Percentiles rank a stretch among this genome's conserved stretches.
phyloP scores from a whole-genome alignment of 2,329 filamentous ascomycete genomes.

The Tolypocladium paradoxum region DNA sequence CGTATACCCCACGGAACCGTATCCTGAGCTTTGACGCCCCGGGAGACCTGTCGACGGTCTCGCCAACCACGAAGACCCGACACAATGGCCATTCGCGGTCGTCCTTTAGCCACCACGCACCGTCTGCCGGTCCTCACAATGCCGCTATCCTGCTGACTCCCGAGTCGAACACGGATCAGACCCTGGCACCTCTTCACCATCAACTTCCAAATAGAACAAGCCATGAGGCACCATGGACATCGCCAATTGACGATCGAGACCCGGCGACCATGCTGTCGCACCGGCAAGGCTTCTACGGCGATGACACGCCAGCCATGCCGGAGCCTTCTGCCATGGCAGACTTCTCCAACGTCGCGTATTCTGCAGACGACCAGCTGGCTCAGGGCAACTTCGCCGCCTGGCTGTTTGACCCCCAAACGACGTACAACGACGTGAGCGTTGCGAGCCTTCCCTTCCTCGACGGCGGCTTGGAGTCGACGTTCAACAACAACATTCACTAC shows the following conservation, averaged over 20 bases:
- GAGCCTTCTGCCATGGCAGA: slow-evolving; percentile 24
- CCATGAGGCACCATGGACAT: slow-evolving; percentile 11
- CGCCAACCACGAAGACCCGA: neutral
- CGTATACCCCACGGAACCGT: slow-evolving; percentile 39
- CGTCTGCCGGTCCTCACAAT: slow-evolving; percentile 29
- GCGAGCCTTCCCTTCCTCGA: slow-evolving; percentile 35
- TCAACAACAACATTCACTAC: slow-evolving; percentile 40
- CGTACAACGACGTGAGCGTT: slow-evolving; percentile 30
- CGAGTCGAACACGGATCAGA: slow-evolving; percentile 22
- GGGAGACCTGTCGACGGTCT: slow-evolving; percentile 8
- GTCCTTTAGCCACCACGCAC: slow-evolving; percentile 1
- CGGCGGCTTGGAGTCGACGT: slow-evolving; percentile 37
- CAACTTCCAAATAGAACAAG: slow-evolving; percentile 5
- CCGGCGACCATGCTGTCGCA: slow-evolving; percentile 24
- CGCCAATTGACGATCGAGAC: slow-evolving; percentile 23
- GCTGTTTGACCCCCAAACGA: slow-evolving; percentile 37
- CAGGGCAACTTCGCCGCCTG: slow-evolving; percentile 38
- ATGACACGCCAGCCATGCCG: slow-evolving; percentile 15
- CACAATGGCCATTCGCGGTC: neutral
- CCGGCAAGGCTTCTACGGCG: slow-evolving; percentile 26
- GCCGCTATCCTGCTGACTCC: slow-evolving; percentile 34
- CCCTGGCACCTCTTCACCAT: slow-evolving; percentile 14
- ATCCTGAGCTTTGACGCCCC: slow-evolving; percentile 35
- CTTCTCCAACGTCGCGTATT: slow-evolving; percentile 10
- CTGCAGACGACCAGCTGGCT: slow-evolving; percentile 22